Evolutionary conservation across 805 yeast genomes (phyloP).

Genomic region (Wickerhamomyces ciferrii): DNA sequence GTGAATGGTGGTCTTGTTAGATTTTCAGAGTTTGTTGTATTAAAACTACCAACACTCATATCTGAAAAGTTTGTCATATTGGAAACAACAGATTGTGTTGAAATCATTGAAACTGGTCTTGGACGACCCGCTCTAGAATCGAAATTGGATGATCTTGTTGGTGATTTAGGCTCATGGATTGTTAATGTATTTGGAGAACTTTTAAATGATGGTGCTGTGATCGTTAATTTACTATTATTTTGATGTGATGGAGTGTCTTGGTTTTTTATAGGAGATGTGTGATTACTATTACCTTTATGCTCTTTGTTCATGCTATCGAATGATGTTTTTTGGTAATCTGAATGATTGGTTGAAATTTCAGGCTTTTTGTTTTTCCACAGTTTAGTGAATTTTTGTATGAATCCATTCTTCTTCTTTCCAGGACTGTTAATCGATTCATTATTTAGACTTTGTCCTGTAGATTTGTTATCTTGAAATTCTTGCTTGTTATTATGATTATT

Average conservation of each 20-base stretch:
- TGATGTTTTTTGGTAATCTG: neutral
- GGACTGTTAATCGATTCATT: constrained; percentile 10
- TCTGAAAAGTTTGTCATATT: neutral
- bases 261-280: neutral
- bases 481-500: constrained; percentile 2
- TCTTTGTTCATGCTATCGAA: neutral
- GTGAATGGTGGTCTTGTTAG: constrained; percentile 15
- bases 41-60: constrained; percentile 14
- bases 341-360: constrained; percentile 3
- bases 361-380: constrained; percentile 24
- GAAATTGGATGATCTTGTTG: constrained; percentile 6
- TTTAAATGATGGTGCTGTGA: constrained; percentile 11
- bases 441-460: neutral
- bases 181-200: constrained; percentile 19
- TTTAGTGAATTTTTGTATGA: constrained; percentile 27
- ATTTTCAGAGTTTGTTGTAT: constrained; percentile 9
- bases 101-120: constrained; percentile 47
- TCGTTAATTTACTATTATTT: constrained; percentile 3
- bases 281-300: neutral
- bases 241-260: constrained; percentile 1
- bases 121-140: constrained; percentile 8
- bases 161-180: constrained; percentile 26
- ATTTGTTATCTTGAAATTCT: neutral
- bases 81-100: constrained; percentile 37
- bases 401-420: constrained; percentile 23